Evolutionary conservation across 164 flowering plant species (phyloP).

Genomic region (Magnolia kwangsiensis): DNA sequence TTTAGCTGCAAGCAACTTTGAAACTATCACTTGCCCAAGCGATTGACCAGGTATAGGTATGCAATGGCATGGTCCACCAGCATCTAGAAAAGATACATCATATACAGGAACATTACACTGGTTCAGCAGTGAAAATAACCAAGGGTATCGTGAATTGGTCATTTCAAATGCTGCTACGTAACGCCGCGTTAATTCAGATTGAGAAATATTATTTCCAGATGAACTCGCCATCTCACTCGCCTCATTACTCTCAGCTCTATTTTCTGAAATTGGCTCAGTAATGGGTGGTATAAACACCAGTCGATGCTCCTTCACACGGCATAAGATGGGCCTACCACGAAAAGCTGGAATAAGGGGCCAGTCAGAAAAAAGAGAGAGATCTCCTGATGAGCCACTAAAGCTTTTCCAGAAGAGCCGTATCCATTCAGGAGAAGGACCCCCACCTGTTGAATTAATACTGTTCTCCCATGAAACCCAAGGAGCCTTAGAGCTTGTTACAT

Average conservation of each 20-base stretch:
- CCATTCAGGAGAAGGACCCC: conserved; percentile 94
- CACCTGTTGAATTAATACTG: conserved; percentile 38
- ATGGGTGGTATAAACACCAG: conserved; percentile 67
- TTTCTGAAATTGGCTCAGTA: conserved; percentile 21
- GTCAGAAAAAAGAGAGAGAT: conserved; percentile 70
- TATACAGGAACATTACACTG: conserved; percentile 81
- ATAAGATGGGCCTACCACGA: conserved; percentile 82
- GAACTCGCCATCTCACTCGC: conserved; percentile 21
- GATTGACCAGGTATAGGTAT: conserved; percentile 62
- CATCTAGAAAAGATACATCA: conserved; percentile 64
- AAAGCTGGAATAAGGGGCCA: conserved; percentile 98
- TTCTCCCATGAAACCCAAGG: conserved; percentile 98
- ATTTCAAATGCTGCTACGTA: conserved; percentile 51
- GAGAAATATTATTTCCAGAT: conserved; percentile 20
- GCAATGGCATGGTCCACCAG: conserved; percentile 52
- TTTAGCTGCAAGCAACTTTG: conserved; percentile 81
- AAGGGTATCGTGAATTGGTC: conserved; percentile 54
- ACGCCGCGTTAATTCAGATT: conserved; percentile 29
- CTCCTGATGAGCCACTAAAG: conserved; percentile 49
- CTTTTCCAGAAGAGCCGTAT: conserved; percentile 81
- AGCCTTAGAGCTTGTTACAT: conserved; percentile 58
- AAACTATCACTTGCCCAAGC: conserved; percentile 69
- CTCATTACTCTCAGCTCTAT: conserved; percentile 11
- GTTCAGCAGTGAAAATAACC: conserved; percentile 82
- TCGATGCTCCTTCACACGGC: conserved; percentile 75